phyloP scores from a whole-genome alignment of 2,329 filamentous ascomycete genomes.

The Hymenotorrendiella dingleyae region DNA sequence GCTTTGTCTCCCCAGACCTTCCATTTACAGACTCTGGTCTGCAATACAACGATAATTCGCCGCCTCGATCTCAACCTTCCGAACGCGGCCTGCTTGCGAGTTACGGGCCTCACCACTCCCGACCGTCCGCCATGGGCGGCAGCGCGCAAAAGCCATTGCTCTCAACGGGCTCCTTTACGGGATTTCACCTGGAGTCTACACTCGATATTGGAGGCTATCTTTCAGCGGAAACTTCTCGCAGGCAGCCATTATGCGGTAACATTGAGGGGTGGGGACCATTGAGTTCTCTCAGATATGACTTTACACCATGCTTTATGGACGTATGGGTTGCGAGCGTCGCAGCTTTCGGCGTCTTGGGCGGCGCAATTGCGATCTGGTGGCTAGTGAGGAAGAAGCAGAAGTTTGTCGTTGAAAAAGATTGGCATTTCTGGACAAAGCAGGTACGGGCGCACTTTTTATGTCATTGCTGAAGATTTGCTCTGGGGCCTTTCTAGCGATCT shows the following conservation, averaged over 20 bases:
- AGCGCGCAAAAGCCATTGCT: constrained; percentile 15
- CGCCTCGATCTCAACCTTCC: too few species aligned
- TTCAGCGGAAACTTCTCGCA: constrained; percentile 31
- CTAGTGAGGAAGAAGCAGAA: constrained; percentile 64
- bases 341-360: constrained; percentile 71
- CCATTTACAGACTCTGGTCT: too few species aligned
- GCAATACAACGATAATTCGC: too few species aligned
- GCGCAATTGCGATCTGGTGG: constrained; percentile 73
- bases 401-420: constrained; percentile 68
- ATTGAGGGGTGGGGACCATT: constrained; percentile 92
- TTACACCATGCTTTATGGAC: constrained; percentile 96
- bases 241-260: constrained; percentile 78
- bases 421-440: constrained; percentile 91
- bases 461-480: not conserved
- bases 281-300: constrained; percentile 81
- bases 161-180: constrained; percentile 56
- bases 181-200: constrained; percentile 41
- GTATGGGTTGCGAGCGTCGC: constrained; percentile 78
- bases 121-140: constrained; percentile 13
- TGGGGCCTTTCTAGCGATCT: too few species aligned
- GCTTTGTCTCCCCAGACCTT: too few species aligned
- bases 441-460: constrained; percentile 41
- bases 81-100: too few species aligned
- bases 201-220: constrained; percentile 56
- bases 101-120: not conserved